Conservation (phyloP, 768 basidiomycete genomes). For the Termitomyces sp. region DNA sequence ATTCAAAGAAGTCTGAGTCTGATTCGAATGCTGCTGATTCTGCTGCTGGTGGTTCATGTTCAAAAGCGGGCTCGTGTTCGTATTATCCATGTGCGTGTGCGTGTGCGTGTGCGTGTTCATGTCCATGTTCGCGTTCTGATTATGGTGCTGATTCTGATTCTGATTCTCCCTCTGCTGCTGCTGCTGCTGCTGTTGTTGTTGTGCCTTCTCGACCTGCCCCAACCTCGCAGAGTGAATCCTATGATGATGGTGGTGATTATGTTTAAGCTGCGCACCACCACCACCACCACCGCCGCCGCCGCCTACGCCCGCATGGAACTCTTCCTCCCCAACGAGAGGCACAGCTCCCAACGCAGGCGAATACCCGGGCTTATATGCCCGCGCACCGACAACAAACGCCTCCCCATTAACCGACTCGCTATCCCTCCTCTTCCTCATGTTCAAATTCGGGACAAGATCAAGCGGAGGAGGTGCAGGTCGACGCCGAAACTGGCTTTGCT, state of each 20-base stretch:
- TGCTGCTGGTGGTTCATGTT: constrained; percentile 2
- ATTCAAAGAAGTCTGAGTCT: constrained; percentile 1
- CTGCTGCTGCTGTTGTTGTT: not conserved
- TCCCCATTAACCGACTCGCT: constrained; percentile 9
- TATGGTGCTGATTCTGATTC: no score
- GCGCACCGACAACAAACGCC: constrained; percentile 14
- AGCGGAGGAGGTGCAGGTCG: constrained; percentile 27
- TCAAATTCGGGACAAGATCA: constrained; percentile 16
- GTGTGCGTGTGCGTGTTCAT: constrained; percentile 9
- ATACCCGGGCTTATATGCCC: constrained; percentile 21
- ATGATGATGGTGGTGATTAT: constrained; percentile 8
- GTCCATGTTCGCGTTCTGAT: not conserved
- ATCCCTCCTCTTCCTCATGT: constrained; percentile 13
- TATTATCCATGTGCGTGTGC: constrained; percentile 6
- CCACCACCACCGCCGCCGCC: no score
- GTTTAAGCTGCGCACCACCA: not conserved
- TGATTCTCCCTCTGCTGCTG: no score
- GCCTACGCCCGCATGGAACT: constrained; percentile 23
- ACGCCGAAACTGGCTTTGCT: constrained; percentile 18
- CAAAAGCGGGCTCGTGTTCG: constrained; percentile 8
- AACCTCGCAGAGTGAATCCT: constrained; percentile 10
- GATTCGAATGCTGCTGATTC: not conserved
- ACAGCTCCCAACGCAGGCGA: constrained; percentile 17
- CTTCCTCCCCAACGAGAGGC: constrained; percentile 25
- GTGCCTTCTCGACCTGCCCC: not conserved